Evolutionary conservation across 179 eudicot genomes (phyloP).

Genomic region (Actinidia polygama): DNA sequence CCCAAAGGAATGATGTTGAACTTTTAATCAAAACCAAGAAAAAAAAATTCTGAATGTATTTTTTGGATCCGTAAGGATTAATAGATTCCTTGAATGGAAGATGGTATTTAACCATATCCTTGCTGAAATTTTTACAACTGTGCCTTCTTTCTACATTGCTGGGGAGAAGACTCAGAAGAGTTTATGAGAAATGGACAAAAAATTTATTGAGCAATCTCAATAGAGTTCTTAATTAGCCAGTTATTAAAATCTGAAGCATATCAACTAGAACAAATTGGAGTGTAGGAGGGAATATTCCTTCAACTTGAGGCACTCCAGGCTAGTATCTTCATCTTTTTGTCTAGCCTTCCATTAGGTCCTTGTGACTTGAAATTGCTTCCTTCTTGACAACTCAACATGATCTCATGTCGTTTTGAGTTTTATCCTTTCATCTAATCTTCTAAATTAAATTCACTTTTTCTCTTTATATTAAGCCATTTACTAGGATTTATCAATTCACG

Average conservation of each 20-base stretch:
- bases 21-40: no score
- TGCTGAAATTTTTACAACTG: no score
- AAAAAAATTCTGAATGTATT: no score
- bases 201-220: no score
- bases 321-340: not conserved
- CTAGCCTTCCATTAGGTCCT: not conserved
- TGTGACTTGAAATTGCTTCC: not conserved
- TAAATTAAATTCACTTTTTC: not conserved
- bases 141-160: no score
- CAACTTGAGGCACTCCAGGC: not conserved
- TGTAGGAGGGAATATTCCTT: no score
- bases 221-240: no score
- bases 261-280: no score
- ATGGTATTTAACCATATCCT: not conserved
- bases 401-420: not conserved
- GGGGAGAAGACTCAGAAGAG: no score
- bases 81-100: not conserved
- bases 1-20: no score
- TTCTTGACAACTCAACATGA: not conserved
- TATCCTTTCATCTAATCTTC: not conserved
- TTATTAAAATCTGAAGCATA: no score
- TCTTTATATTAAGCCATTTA: not conserved
- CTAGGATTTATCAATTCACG: not conserved
- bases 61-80: not conserved
- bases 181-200: no score